Percentiles rank a stretch among this genome's conserved stretches.
phyloP scores from a whole-genome alignment of 148 eudicot species.

The Amaranthus cruentus region DNA sequence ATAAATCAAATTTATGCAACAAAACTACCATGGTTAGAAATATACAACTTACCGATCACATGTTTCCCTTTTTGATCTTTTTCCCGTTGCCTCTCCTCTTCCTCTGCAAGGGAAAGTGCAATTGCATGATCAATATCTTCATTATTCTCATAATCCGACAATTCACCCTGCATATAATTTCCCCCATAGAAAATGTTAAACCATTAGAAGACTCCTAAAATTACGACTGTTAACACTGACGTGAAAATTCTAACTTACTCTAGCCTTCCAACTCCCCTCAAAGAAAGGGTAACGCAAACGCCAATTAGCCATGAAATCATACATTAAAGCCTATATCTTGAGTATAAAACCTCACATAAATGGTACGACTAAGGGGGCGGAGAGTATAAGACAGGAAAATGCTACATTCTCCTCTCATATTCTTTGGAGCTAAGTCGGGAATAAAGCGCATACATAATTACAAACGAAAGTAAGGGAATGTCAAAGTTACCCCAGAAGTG shows the following conservation, averaged over 20 bases:
- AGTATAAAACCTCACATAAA: background rate
- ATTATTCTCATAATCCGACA: conserved; percentile 50
- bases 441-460: background rate
- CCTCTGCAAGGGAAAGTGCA: conserved; percentile 72
- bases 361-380: background rate
- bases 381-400: background rate
- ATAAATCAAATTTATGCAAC: background rate
- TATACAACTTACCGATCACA: conserved; percentile 53
- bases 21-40: background rate
- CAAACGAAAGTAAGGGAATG: background rate
- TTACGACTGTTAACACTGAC: background rate
- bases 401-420: background rate
- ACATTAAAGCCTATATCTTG: background rate
- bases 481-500: conserved; percentile 43
- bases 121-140: conserved; percentile 87
- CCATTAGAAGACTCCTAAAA: background rate
- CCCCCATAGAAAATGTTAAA: conserved; percentile 12
- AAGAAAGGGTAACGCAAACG: background rate
- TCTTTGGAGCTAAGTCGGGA: background rate
- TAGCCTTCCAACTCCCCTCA: background rate
- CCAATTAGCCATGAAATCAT: background rate
- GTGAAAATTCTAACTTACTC: background rate
- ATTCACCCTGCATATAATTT: conserved; percentile 49
- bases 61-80: conserved; percentile 70
- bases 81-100: conserved; percentile 30